Percentiles rank a stretch among this genome's conserved stretches.
These are phyloP conservation scores for Luvunga scandens DNA, from an alignment of 345 rosid species.

Conservation along the genomic window DNA sequence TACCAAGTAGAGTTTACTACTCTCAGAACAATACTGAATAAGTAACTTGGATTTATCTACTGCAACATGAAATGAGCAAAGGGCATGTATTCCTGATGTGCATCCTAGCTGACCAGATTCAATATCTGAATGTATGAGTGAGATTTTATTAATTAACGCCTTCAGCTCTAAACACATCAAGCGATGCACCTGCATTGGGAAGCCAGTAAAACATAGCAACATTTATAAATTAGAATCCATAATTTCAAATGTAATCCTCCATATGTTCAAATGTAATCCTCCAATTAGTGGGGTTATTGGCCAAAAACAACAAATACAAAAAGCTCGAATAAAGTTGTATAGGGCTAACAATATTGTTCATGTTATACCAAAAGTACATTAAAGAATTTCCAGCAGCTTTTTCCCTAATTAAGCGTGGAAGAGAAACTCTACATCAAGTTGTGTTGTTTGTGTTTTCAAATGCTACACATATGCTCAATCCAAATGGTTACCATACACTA, in stretches of 20 bases:
- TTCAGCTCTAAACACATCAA: constrained; percentile 39
- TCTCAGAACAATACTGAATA: constrained; percentile 38
- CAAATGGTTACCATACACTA: background rate
- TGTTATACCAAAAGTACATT: background rate
- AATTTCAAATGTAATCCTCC: background rate
- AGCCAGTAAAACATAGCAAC: background rate
- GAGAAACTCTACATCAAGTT: background rate
- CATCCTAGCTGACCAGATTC: constrained; percentile 43
- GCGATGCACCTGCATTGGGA: constrained; percentile 37
- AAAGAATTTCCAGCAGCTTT: background rate
- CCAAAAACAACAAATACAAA: background rate
- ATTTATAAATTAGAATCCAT: background rate
- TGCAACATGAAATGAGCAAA: constrained; percentile 27
- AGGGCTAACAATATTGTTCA: background rate
- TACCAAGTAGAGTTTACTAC: constrained; percentile 50
- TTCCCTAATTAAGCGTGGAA: background rate
- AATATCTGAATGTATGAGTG: constrained; percentile 20
- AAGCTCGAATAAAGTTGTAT: background rate
- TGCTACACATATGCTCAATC: background rate
- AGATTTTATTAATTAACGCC: constrained; percentile 24
- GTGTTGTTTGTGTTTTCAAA: background rate
- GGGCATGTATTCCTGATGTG: constrained; percentile 19
- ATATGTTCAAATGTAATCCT: background rate
- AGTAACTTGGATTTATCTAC: constrained; percentile 34
- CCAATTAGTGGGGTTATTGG: background rate